Evolutionary conservation across 1,284 basidiomycete genomes (phyloP).

Genomic region (Volvariella surrecta): DNA sequence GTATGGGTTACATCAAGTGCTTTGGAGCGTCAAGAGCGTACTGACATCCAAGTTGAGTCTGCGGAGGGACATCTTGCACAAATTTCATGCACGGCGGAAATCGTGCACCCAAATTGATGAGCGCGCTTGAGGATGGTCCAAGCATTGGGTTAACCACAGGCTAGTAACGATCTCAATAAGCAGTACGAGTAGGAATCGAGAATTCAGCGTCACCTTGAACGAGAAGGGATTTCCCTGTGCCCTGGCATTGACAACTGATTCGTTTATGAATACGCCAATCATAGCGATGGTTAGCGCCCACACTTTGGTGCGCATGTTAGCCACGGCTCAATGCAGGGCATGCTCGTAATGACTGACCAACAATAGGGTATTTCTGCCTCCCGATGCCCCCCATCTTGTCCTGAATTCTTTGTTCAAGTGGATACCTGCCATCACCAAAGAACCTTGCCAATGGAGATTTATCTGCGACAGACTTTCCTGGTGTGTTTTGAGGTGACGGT

Average conservation of each 20-base stretch:
- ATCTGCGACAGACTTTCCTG: constrained; percentile 24
- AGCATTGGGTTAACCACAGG: constrained; percentile 88
- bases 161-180: constrained; percentile 20
- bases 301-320: constrained; percentile 28
- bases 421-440: constrained; percentile 42
- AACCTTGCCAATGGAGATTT: constrained; percentile 30
- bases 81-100: constrained; percentile 81
- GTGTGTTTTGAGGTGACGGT: constrained; percentile 24
- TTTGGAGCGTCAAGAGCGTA: constrained; percentile 6
- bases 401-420: constrained; percentile 78
- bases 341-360: constrained; percentile 35
- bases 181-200: not conserved
- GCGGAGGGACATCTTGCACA: constrained; percentile 52
- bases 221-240: constrained; percentile 76
- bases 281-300: constrained; percentile 60
- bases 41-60: constrained; percentile 59
- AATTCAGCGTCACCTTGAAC: constrained; percentile 47
- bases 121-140: constrained; percentile 77
- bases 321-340: not conserved
- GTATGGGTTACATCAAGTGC: constrained; percentile 5
- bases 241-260: constrained; percentile 65
- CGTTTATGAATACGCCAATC: constrained; percentile 69
- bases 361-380: constrained; percentile 72
- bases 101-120: constrained; percentile 88
- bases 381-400: constrained; percentile 79